Base-by-base conservation (phyloP, 805 yeast genomes). In the Kazachstania bromeliacearum region DNA sequence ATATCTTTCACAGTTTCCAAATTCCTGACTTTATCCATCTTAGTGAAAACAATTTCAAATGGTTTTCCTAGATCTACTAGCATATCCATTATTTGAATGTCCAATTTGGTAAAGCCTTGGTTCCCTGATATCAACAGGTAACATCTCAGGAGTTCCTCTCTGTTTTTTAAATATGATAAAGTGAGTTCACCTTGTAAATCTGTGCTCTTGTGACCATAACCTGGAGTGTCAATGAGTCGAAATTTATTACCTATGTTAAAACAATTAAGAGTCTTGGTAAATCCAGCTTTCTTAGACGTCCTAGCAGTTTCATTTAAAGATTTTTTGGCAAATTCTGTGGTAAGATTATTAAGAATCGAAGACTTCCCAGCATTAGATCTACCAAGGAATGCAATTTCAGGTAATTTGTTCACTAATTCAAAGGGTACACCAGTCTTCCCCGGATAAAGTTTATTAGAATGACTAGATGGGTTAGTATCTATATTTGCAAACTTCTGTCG, bases 351-450 rank as follows among this genome's bases (percentile, higher is more conserved):
- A 28, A 87, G 62, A 18, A 87, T 54, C 0, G 94, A 76, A 0
- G 94, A 83, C 52, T 87, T 87, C 0, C 96, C 96, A 6, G 79
- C 87, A 47, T 87, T 87, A 33, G 94, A 79, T 43, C 84, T 72
- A 0, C 96, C 96, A 31, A 87, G 47, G 32, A 87, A 67, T 3
- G 80, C 63, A 4, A 85, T 72, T 50, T 85, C 95, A 0, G 95
- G 95, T 9, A 81, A 60, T 12, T 60, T 63, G 35, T 45, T 53
- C 15, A 46, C 43, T 9, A 54, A 36, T 20, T 60, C 56, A 37
- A 52, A 51, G 19, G 59, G 60, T 13, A 57, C 34, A 38, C 42
- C 33, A 37, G 59, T 43, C 33, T 46, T 35, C 35, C 56, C 52
- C 13, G 45, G 55, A 16, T 41, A 42, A 14, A 54, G 58, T 22